Evolutionary conservation across 192 early-diverging fungal genomes (phyloP).

Genomic region (Coemansia sp.): DNA sequence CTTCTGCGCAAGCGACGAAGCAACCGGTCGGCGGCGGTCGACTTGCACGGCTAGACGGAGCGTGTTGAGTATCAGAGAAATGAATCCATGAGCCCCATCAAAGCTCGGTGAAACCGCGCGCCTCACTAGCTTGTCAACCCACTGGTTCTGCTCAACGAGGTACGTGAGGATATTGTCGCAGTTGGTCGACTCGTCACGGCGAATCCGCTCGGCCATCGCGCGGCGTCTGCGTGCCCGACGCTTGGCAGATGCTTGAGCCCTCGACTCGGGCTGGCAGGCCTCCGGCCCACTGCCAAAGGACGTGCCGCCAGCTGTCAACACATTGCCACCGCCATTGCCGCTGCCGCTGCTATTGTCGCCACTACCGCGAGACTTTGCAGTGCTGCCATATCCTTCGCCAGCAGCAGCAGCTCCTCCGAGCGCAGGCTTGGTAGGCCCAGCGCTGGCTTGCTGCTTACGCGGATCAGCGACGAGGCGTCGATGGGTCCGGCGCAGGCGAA

Average conservation of each 20-base stretch:
- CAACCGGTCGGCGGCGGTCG: slow-evolving; percentile 33
- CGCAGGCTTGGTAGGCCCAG: background rate
- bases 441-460: background rate
- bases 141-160: slow-evolving; percentile 53
- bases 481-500: slow-evolving; percentile 36
- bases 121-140: slow-evolving; percentile 49
- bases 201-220: slow-evolving; percentile 46
- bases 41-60: slow-evolving; percentile 52
- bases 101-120: slow-evolving; percentile 46
- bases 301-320: slow-evolving; percentile 11
- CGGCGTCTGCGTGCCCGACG: slow-evolving; percentile 35
- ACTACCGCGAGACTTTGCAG: background rate
- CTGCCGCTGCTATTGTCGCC: background rate
- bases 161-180: slow-evolving; percentile 57
- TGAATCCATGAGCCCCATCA: slow-evolving; percentile 52
- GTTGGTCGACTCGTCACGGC: slow-evolving; percentile 48
- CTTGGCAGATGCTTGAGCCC: slow-evolving; percentile 21
- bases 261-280: slow-evolving; percentile 9
- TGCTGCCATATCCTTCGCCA: background rate
- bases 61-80: slow-evolving; percentile 56
- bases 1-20: background rate
- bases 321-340: slow-evolving; percentile 15
- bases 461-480: slow-evolving; percentile 24
- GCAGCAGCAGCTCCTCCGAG: background rate
- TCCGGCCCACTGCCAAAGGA: background rate